Evolutionary conservation across 768 basidiomycete species (phyloP).

Genomic region (Leccinum barrowsii): DNA sequence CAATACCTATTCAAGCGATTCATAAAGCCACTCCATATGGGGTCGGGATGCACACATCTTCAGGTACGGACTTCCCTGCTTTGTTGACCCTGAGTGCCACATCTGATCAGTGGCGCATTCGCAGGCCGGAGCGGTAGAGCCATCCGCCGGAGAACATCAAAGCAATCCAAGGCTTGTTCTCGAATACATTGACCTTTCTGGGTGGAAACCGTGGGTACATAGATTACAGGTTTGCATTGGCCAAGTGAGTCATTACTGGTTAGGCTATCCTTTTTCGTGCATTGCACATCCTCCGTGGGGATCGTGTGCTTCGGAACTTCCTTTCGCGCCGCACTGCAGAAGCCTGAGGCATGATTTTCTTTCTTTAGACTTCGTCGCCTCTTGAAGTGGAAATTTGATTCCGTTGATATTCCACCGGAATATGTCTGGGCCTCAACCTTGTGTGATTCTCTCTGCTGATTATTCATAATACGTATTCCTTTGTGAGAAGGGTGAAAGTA

Average conservation of each 20-base stretch:
- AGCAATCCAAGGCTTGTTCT: slow-evolving; percentile 49
- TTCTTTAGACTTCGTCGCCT: slow-evolving; percentile 20
- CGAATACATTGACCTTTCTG: slow-evolving; percentile 54
- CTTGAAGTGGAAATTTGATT: slow-evolving; percentile 11
- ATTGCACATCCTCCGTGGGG: slow-evolving; percentile 3
- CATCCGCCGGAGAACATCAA: slow-evolving; percentile 34
- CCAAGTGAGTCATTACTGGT: slow-evolving; percentile 44
- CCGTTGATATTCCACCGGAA: not conserved
- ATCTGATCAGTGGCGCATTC: slow-evolving; percentile 21
- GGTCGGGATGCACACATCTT: slow-evolving; percentile 65
- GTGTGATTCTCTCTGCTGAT: not conserved
- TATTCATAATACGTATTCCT: slow-evolving; percentile 2
- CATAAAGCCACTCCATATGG: slow-evolving; percentile 56
- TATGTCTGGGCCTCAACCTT: not conserved
- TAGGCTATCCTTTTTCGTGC: slow-evolving; percentile 7
- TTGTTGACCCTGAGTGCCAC: slow-evolving; percentile 19
- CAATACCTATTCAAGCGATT: slow-evolving; percentile 56
- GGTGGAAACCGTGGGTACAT: slow-evolving; percentile 60
- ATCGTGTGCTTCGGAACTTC: slow-evolving; percentile 7
- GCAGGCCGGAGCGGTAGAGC: slow-evolving; percentile 54
- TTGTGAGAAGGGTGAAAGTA: not conserved
- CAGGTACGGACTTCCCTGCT: slow-evolving; percentile 37
- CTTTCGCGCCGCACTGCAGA: slow-evolving; percentile 5
- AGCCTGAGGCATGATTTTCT: slow-evolving; percentile 14
- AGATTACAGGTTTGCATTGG: slow-evolving; percentile 57